Percentiles rank a stretch among this genome's conserved stretches.
Conservation (phyloP, 2,329 filamentous ascomycete genomes). For the Alternaria angustiovoidea region DNA sequence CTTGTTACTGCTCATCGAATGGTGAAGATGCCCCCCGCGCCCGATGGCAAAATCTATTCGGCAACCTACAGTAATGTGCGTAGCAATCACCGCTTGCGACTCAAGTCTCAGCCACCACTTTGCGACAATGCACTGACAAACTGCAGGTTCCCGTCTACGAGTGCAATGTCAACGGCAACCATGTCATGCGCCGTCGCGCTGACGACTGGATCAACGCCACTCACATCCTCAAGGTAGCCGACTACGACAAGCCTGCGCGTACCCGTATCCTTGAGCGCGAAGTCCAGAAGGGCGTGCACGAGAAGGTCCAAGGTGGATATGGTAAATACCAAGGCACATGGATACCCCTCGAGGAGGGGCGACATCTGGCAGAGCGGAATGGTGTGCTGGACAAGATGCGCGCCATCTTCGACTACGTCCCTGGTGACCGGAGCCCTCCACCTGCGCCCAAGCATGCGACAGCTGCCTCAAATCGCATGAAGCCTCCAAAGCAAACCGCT, state of each 20-base stretch:
- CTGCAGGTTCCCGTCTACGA: conserved; percentile 91
- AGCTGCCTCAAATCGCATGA: conserved; percentile 76
- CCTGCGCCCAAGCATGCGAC: conserved; percentile 90
- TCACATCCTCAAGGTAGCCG: conserved; percentile 95
- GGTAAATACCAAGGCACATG: conserved; percentile 99
- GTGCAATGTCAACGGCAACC: conserved; percentile 83
- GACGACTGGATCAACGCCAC: conserved; percentile 99
- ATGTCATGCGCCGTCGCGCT: conserved; percentile 93
- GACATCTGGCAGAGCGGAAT: conserved; percentile 84
- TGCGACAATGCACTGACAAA: conserved; percentile 27
- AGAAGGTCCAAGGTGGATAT: conserved; percentile 98
- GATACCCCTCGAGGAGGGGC: conserved; percentile 86
- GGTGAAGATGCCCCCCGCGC: conserved; percentile 48
- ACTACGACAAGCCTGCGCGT: conserved; percentile 94
- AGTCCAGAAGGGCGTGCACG: conserved; percentile 94
- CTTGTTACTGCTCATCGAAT: conserved; percentile 12
- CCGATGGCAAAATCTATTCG: conserved; percentile 64
- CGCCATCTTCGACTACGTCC: conserved; percentile 87
- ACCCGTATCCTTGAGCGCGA: conserved; percentile 96
- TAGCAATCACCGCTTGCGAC: conserved; percentile 9
- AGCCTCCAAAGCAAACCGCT: conserved; percentile 72
- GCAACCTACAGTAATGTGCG: conserved; percentile 68
- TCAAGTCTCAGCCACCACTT: neutral
- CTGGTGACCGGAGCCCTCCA: conserved; percentile 86
- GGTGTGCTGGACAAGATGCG: conserved; percentile 82